Evolutionary conservation across 345 rosid species (phyloP).

Genomic region (Toxicodendron radicans): DNA sequence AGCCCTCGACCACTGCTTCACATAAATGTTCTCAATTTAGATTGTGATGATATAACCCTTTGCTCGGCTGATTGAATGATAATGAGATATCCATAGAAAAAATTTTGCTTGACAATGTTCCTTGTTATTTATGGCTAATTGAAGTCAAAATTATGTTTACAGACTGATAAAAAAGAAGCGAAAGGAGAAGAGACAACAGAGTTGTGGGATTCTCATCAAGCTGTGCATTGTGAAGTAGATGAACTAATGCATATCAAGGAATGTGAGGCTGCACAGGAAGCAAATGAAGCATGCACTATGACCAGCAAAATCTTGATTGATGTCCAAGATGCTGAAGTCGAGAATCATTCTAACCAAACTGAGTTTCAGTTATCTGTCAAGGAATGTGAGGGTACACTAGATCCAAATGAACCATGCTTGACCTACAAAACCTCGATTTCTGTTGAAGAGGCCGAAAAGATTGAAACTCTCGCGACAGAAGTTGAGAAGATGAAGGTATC

Average conservation of each 20-base stretch:
- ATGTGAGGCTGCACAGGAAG: slow-evolving; percentile 23
- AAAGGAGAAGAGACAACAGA: slow-evolving; percentile 18
- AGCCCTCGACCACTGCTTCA: slow-evolving; percentile 4
- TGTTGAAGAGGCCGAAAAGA: background rate
- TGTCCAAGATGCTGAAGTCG: slow-evolving; percentile 44
- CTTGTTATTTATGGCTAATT: background rate
- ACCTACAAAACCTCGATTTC: no score
- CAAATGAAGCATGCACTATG: slow-evolving; percentile 15
- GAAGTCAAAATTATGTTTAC: slow-evolving; percentile 13
- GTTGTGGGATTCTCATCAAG: slow-evolving; percentile 14
- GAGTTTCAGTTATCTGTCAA: no score
- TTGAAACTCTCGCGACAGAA: slow-evolving; percentile 52
- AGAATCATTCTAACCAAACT: slow-evolving; percentile 14
- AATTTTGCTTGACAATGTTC: background rate
- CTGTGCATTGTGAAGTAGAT: slow-evolving; percentile 17
- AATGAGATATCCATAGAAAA: background rate
- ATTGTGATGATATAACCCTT: slow-evolving; percentile 2
- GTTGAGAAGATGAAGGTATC: slow-evolving; percentile 66
- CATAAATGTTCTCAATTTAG: background rate
- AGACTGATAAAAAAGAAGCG: slow-evolving; percentile 22
- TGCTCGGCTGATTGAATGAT: slow-evolving; percentile 4
- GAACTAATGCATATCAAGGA: slow-evolving; percentile 21
- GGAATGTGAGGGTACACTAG: no score
- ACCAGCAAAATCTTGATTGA: slow-evolving; percentile 35
- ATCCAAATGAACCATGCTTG: no score